phyloP scores from a whole-genome alignment of 306 rosid species.

The Gillenia trifoliata region DNA sequence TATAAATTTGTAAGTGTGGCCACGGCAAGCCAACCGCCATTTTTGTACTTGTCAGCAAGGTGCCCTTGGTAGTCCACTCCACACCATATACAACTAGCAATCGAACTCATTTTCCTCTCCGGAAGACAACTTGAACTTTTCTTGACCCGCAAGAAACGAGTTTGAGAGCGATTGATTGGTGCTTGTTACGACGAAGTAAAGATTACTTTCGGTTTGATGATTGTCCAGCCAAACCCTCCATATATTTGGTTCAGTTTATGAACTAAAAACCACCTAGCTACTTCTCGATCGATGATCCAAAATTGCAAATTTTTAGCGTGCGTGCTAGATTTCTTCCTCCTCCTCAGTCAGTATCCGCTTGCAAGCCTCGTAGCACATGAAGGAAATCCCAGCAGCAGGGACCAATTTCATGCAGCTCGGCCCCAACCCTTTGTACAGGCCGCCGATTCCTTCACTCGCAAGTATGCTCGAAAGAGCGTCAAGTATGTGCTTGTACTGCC shows the following conservation, averaged over 20 bases:
- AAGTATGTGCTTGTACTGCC: slow-evolving; percentile 56
- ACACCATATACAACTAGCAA: too few relatives aligned
- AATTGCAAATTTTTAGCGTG: not conserved
- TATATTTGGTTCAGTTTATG: not conserved
- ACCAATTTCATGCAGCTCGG: slow-evolving; percentile 70
- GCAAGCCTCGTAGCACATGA: slow-evolving; percentile 82
- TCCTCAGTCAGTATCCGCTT: slow-evolving; percentile 47
- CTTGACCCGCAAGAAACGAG: too few relatives aligned
- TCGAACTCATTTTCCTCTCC: too few relatives aligned
- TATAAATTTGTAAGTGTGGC: too few relatives aligned
- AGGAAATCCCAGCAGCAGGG: slow-evolving; percentile 76
- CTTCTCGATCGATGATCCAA: not conserved
- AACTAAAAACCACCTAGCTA: not conserved
- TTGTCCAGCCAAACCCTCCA: too few relatives aligned
- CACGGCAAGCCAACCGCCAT: too few relatives aligned
- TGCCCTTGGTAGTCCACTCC: too few relatives aligned
- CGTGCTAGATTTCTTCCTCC: slow-evolving; percentile 12
- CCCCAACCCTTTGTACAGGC: slow-evolving; percentile 62
- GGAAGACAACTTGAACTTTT: too few relatives aligned
- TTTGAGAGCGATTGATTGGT: too few relatives aligned
- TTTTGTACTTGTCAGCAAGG: too few relatives aligned
- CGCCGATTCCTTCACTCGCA: slow-evolving; percentile 52
- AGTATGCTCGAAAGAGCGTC: slow-evolving; percentile 60
- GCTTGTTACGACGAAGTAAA: too few relatives aligned
- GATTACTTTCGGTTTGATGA: too few relatives aligned